A percentile compares a stretch with the other conserved stretches of the same genome.
Evolutionary conservation across 768 basidiomycete species (phyloP).

Genomic region (Mrakia gelida): DNA sequence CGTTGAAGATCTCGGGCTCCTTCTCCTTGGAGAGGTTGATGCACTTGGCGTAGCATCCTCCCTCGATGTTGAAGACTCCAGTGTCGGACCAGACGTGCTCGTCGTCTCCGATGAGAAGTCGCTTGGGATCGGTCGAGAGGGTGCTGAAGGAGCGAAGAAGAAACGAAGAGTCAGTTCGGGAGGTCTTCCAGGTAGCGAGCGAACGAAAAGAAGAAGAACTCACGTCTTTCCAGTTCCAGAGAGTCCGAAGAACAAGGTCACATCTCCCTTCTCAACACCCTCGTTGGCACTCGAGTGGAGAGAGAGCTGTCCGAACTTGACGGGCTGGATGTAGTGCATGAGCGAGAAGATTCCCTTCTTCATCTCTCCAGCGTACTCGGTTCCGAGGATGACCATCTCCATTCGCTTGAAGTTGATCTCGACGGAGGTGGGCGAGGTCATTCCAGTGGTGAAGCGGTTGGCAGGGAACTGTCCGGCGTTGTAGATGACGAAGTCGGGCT

Average conservation of each 20-base stretch:
- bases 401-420: conserved; percentile 99
- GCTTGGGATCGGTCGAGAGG: conserved; percentile 89
- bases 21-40: conserved; percentile 74
- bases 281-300: conserved; percentile 98
- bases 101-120: conserved; percentile 94
- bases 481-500: conserved; percentile 99
- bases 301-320: conserved; percentile 96
- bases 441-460: conserved; percentile 99
- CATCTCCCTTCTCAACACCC: conserved; percentile 79
- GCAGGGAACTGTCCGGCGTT: conserved; percentile 99
- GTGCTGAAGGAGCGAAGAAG: conserved; percentile 50
- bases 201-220: conserved; percentile 27
- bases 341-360: conserved; percentile 99
- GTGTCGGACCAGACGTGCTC: conserved; percentile 99
- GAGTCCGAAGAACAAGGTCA: conserved; percentile 97
- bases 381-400: conserved; percentile 98
- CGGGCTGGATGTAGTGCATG: conserved; percentile 98
- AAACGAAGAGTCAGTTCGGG: neutral
- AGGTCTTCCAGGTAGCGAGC: neutral
- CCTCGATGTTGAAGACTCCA: conserved; percentile 99
- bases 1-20: conserved; percentile 94
- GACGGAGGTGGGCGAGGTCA: conserved; percentile 97
- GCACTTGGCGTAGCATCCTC: conserved; percentile 97
- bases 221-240: conserved; percentile 94
- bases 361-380: conserved; percentile 90